Evolutionary conservation across 306 rosid species (phyloP).

Genomic region (Cicer bijugum): DNA sequence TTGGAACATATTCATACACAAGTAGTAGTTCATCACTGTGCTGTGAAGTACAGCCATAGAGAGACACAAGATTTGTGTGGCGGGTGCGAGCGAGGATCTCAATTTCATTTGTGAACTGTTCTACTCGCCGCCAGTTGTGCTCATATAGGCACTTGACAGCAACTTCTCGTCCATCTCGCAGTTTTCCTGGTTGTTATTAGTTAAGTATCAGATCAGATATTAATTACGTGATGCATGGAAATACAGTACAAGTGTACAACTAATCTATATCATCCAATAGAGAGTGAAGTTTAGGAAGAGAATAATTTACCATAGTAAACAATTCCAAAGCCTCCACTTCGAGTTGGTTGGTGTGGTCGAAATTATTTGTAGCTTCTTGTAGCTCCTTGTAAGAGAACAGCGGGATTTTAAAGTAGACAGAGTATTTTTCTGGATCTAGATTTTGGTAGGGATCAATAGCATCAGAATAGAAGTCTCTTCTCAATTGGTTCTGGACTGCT

Average conservation of each 20-base stretch:
- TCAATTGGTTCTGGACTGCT: constrained; percentile 15
- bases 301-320: constrained; percentile 51
- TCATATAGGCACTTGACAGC: constrained; percentile 65
- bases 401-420: constrained; percentile 41
- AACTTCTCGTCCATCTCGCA: constrained; percentile 64
- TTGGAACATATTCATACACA: constrained; percentile 58
- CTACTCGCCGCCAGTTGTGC: constrained; percentile 55
- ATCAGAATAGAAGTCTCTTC: background rate
- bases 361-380: constrained; percentile 64
- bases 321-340: constrained; percentile 60
- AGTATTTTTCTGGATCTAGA: constrained; percentile 35
- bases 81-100: constrained; percentile 62
- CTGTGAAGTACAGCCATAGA: constrained; percentile 75
- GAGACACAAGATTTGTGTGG: constrained; percentile 70
- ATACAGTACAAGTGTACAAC: background rate
- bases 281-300: background rate
- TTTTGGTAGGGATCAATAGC: constrained; percentile 3
- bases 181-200: constrained; percentile 57
- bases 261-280: background rate
- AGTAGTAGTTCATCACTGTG: constrained; percentile 64
- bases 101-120: constrained; percentile 54
- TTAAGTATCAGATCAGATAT: background rate
- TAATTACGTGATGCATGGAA: background rate
- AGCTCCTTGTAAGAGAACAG: constrained; percentile 56
- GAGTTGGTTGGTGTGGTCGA: constrained; percentile 56